These are phyloP conservation scores for Quercus suber DNA, from an alignment of 306 rosid species.

Conservation along the genomic window DNA sequence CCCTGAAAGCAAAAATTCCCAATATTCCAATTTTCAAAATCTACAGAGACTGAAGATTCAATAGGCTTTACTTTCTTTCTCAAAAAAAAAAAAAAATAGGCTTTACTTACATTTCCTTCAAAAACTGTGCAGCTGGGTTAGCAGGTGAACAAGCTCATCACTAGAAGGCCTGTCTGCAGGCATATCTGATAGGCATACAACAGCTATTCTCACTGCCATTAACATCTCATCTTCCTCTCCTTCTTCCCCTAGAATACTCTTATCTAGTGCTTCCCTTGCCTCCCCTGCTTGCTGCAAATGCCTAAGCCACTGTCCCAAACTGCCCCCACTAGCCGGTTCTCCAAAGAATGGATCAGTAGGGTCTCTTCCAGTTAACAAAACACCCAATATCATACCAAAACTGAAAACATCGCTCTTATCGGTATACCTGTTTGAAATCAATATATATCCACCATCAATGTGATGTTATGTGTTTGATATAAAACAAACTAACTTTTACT, in stretches of 20 bases:
- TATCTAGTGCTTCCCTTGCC: conserved; percentile 74
- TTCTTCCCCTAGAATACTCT: conserved; percentile 74
- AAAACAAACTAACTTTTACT: neutral
- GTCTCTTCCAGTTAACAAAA: conserved; percentile 74
- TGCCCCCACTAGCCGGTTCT: conserved; percentile 77
- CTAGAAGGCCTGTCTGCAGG: conserved; percentile 95
- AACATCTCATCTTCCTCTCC: conserved; percentile 98
- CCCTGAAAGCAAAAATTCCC: conserved; percentile 21
- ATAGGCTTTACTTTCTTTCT: conserved; percentile 5
- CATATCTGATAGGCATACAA: conserved; percentile 84
- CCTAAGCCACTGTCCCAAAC: conserved; percentile 78
- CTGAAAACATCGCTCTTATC: conserved; percentile 95
- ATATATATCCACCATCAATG: conserved; percentile 11
- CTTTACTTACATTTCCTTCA: conserved; percentile 37
- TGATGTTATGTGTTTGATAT: neutral
- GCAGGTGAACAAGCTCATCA: conserved; percentile 98
- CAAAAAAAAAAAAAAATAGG: no score
- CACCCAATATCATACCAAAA: conserved; percentile 85
- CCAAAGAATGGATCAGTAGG: conserved; percentile 79
- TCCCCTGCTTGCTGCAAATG: conserved; percentile 90
- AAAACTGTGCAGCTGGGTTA: conserved; percentile 96
- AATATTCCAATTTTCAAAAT: conserved; percentile 11
- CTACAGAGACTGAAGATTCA: conserved; percentile 30
- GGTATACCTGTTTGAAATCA: conserved; percentile 60
- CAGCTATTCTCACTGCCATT: conserved; percentile 92